Evolutionary conservation across 306 rosid genomes (phyloP), one percentile per base, ranked within the genome.

Genomic region (Prunus salicina): DNA sequence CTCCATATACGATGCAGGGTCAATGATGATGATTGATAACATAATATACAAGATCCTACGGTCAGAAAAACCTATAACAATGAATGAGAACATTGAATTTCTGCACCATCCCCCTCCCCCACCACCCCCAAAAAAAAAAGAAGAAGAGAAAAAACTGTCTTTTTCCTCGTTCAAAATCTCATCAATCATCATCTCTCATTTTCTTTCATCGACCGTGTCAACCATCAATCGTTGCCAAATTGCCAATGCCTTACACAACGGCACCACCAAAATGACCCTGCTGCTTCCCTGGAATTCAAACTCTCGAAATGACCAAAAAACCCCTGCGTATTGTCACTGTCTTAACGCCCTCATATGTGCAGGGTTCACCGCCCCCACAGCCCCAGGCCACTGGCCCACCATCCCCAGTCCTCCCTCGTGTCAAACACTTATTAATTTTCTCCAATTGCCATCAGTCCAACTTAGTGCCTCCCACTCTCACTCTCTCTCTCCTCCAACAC

Each of bases 241-340:
- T 66, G 57, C 49, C 34, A 68, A 49, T 38, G 43, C 43, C 9
- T 7, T 7, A 38, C 43, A 38, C 43, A 38, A 38, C 43, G 43
- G 2, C 9, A 38, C 43, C 8, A 38, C 43, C 43, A 38, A 38
- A 38, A 6, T 1, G 43, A 19, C 64, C 70, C 30, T 18, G 81
- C 67, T 47, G 76, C 58, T 47, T 63, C 24, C 20, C 14, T 27
- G 16, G 22, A 3, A 30, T 34, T 28, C 3, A 60, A 60, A 60
- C 45, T 63, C 22, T 0, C 6, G 8, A 63, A 30, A 73, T 75
- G 81, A 86, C 87, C 12, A 78, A 8, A 86, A 71, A 78, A 53
- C 56, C 87, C 87, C 71, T n/a, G 51, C 52, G 88, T 75, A 83
- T 75, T 68, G 91, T 88, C 91, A 34, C 79, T 78, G 18, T 90